These are phyloP conservation scores for Diaporthe sp. DNA, from an alignment of 2,329 filamentous ascomycete genomes.

Conservation along the genomic window DNA sequence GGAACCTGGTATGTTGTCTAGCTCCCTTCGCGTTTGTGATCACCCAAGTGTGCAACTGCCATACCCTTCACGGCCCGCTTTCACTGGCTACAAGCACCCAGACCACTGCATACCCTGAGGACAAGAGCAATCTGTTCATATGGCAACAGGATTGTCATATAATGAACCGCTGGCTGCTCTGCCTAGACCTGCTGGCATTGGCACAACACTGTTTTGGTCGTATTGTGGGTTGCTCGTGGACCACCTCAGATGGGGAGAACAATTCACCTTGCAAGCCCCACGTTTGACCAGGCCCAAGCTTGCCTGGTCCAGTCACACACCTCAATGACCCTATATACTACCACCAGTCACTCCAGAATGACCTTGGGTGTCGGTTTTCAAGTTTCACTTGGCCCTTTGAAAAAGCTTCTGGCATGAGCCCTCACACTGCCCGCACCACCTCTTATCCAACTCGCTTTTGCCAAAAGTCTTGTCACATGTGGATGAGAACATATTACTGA, in stretches of 20 bases:
- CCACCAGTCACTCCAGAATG: neutral
- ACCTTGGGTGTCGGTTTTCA: neutral
- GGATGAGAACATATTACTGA: neutral
- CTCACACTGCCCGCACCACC: neutral
- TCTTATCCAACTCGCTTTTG: neutral
- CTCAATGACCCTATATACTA: neutral
- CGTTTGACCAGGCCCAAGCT: neutral
- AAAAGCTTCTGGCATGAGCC: neutral
- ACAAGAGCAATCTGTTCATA: too few species aligned
- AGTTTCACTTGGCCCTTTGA: neutral
- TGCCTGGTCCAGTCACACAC: slow-evolving; percentile 3
- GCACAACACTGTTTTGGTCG: neutral
- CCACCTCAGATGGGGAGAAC: slow-evolving; percentile 38
- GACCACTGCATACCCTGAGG: neutral
- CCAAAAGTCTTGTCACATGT: neutral
- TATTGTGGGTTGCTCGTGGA: neutral
- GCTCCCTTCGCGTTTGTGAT: neutral
- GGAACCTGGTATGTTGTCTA: slow-evolving; percentile 22
- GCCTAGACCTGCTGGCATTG: slow-evolving; percentile 23
- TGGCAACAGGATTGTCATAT: neutral
- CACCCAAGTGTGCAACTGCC: neutral
- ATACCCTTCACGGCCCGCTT: neutral
- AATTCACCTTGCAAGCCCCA: neutral
- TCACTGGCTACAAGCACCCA: neutral
- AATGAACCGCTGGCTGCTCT: neutral